Evolutionary conservation across 495 filamentous ascomycete species (phyloP), one percentile per base, ranked within the genome.

Genomic region (Neurospora sp.): DNA sequence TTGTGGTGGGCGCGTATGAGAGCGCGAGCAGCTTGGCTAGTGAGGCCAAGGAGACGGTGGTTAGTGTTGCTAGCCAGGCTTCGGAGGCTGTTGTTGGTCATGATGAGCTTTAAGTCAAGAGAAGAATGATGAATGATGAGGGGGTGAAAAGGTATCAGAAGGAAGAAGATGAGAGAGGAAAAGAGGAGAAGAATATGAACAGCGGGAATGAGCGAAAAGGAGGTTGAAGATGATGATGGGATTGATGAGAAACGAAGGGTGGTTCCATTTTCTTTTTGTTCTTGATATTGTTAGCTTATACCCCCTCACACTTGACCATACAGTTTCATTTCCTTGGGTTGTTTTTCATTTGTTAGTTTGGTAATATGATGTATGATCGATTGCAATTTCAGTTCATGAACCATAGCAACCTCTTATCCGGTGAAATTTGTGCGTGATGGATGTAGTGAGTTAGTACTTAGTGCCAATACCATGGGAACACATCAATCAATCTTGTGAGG

Each of bases 21-120:
- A 81, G 81, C 1, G 81, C 76, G 1, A 80, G 79, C 16, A 83
- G 81, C 70, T 42, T 82, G 9, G 81, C 78, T 12, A 82, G 78
- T 40, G 83, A 71, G 18, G 82, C 82, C 1, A 78, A 79, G n/a
- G 80, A 75, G n/a, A 80, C 80, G 2, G 77, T 72, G 1, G 72
- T 69, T 0, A 72, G 71, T 10, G 78, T 69, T 3, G 77, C 71
- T 16, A 45, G 38, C 38, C 45, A 75, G 40, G 81, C 78, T 38
- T 68, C 74, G 4, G 76, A 78, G 39, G 78, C 76, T 4, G 80
- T 76, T 18, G 53, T 65, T 0, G 53, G 53, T 0, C 53, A 65
- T 35, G 53, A 65, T 2, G 53, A 65, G 53, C 53, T 61, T 12
- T 59, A 31, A 31, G 31, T 31, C 31, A 3, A 3, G 31, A 31